These are phyloP conservation scores for Mortierella claussenii DNA, from an alignment of 192 early-diverging fungal genomes.

Conservation along the genomic window DNA sequence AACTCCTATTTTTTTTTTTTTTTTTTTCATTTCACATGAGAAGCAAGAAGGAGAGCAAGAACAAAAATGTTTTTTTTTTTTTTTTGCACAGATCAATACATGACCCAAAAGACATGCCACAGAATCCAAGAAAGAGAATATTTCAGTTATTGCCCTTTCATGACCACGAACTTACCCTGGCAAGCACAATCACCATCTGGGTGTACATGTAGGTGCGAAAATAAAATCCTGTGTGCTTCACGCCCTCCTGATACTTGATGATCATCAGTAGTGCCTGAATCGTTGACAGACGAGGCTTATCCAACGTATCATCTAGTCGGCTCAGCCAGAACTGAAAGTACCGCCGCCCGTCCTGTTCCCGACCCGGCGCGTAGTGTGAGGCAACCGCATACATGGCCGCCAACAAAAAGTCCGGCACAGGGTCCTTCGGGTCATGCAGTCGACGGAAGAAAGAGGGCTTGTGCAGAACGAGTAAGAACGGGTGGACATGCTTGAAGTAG, in stretches of 20 bases:
- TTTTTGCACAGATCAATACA: too few species aligned
- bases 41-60: background rate
- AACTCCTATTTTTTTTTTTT: constrained; percentile 45
- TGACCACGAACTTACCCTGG: constrained; percentile 41
- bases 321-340: constrained; percentile 49
- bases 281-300: constrained; percentile 60
- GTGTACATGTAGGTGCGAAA: constrained; percentile 62
- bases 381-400: constrained; percentile 50
- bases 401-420: constrained; percentile 54
- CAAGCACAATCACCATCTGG: constrained; percentile 52
- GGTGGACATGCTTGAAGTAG: constrained; percentile 68
- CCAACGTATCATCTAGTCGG: constrained; percentile 60
- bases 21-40: too few species aligned
- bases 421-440: constrained; percentile 55
- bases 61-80: background rate
- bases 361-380: constrained; percentile 43
- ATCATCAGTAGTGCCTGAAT: constrained; percentile 63
- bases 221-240: constrained; percentile 57
- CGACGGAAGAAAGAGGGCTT: constrained; percentile 61
- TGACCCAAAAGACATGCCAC: too few species aligned
- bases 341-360: constrained; percentile 40
- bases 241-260: constrained; percentile 64
- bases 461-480: constrained; percentile 63
- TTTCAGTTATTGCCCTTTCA: too few species aligned
- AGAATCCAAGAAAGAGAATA: too few species aligned